Evolutionary conservation across 73 alveolate species (phyloP), one percentile per base, ranked within the genome.

Genomic region (Durusdinium trenchii): DNA sequence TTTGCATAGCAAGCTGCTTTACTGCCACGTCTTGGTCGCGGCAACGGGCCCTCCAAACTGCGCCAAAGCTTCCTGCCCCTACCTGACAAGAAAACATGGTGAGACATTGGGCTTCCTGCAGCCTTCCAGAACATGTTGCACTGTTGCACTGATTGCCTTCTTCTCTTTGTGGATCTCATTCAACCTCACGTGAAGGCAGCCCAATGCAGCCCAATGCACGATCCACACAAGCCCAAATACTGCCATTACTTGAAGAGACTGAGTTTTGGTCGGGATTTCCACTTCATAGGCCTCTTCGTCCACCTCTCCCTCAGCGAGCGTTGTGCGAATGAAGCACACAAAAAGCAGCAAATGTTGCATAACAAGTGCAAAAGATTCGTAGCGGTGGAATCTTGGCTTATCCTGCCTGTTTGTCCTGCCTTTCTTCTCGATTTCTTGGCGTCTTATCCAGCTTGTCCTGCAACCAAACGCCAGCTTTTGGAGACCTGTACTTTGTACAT

Each of bases 61-160:
- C 98, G 3, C 98, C 98, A 46, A 93, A 93, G 81, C 98, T 93
- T 18, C 98, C 98, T 0, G 98, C 98, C 0, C 98, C 98, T 3
- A 93, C 96, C 96, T 90, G 86, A 40, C 0, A 30, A 84, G 42
- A 50, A 48, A n/a, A n/a, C n/a, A n/a, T n/a, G n/a, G n/a, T n/a
- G n/a, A n/a, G n/a, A n/a, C n/a, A n/a, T n/a, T n/a, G n/a, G n/a
- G n/a, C n/a, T n/a, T n/a, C n/a, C n/a, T n/a, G n/a, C n/a, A n/a
- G n/a, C n/a, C n/a, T n/a, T n/a, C n/a, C n/a, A n/a, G n/a, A n/a
- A n/a, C n/a, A n/a, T n/a, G n/a, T n/a, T n/a, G n/a, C 20, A 9
- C 64, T 20, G 64, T 26, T 1, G 26, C 64, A 6, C 46, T n/a
- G 79, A 6, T 46, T 6, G 67, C 96, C 96, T 90, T 90, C 96